Percentiles rank a stretch among this genome's conserved stretches.
These are phyloP conservation scores for Benincasa hispida DNA, from an alignment of 306 rosid genomes.

Conservation along the genomic window DNA sequence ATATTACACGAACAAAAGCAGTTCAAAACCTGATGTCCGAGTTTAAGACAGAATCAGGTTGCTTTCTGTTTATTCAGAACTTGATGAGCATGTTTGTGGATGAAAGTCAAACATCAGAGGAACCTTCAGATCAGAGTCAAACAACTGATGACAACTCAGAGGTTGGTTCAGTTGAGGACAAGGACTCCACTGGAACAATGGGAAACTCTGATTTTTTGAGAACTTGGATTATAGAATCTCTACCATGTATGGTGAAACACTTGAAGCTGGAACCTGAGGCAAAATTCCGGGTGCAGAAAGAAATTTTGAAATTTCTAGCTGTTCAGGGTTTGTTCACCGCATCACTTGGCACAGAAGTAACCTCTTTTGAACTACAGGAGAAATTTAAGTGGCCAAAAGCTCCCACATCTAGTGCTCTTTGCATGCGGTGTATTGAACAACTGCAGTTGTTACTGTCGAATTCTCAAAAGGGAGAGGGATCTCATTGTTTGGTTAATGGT, in stretches of 20 bases:
- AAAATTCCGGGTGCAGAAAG: constrained; percentile 58
- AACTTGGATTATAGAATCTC: constrained; percentile 88
- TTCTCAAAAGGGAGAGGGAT: constrained; percentile 74
- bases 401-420: constrained; percentile 71
- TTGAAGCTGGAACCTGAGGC: constrained; percentile 56
- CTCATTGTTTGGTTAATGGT: constrained; percentile 27
- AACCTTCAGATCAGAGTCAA: constrained; percentile 98
- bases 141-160: constrained; percentile 97
- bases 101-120: constrained; percentile 66
- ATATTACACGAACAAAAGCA: constrained; percentile 46
- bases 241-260: constrained; percentile 60
- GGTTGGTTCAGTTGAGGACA: constrained; percentile 72
- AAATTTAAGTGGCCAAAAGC: constrained; percentile 88
- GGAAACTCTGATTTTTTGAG: constrained; percentile 68
- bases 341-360: constrained; percentile 86
- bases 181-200: constrained; percentile 41
- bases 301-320: constrained; percentile 78
- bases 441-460: constrained; percentile 65
- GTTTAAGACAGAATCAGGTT: constrained; percentile 71
- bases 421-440: constrained; percentile 84
- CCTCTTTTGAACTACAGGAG: constrained; percentile 85
- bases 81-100: constrained; percentile 66
- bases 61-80: constrained; percentile 78
- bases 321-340: constrained; percentile 89
- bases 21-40: constrained; percentile 73